Percentiles rank a stretch among this genome's conserved stretches.
Evolutionary conservation across 768 basidiomycete genomes (phyloP).

Genomic region (Lentinula aciculospora): DNA sequence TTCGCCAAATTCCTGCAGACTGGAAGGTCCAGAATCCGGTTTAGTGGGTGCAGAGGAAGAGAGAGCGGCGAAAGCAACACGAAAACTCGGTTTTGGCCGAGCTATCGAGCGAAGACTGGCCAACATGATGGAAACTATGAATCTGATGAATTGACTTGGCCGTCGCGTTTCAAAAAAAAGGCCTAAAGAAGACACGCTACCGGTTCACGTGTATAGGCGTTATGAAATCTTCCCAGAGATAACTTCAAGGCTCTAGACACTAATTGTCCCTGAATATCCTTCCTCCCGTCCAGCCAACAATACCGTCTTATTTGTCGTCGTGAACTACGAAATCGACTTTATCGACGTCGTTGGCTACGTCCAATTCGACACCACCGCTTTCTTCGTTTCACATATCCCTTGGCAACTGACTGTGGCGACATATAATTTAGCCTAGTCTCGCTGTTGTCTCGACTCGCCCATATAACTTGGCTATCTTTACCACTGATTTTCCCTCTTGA

Average conservation of each 20-base stretch:
- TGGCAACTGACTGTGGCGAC: not conserved
- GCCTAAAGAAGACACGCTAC: not conserved
- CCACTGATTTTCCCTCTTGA: constrained; percentile 7
- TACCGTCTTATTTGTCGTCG: constrained; percentile 20
- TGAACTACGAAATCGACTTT: constrained; percentile 16
- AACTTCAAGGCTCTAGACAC: constrained; percentile 1
- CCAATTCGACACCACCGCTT: not conserved
- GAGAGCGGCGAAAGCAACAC: not conserved
- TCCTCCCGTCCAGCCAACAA: not conserved
- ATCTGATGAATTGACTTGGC: not conserved
- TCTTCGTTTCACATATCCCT: not conserved
- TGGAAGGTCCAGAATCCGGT: not conserved
- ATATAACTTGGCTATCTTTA: not conserved
- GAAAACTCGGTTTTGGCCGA: not conserved
- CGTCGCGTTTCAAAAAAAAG: not conserved
- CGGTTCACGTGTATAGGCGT: not conserved
- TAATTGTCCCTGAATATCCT: not conserved
- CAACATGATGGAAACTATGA: not conserved
- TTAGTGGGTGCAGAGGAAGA: not conserved
- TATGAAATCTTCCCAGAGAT: constrained; percentile 1
- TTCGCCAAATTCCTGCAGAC: not conserved
- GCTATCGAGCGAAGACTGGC: not conserved
- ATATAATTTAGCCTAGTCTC: not conserved
- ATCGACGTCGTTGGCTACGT: constrained; percentile 13
- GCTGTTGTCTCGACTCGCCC: constrained; percentile 9